Conservation (phyloP, 1,139 yeast species). For the Suhomyces anneliseae region DNA sequence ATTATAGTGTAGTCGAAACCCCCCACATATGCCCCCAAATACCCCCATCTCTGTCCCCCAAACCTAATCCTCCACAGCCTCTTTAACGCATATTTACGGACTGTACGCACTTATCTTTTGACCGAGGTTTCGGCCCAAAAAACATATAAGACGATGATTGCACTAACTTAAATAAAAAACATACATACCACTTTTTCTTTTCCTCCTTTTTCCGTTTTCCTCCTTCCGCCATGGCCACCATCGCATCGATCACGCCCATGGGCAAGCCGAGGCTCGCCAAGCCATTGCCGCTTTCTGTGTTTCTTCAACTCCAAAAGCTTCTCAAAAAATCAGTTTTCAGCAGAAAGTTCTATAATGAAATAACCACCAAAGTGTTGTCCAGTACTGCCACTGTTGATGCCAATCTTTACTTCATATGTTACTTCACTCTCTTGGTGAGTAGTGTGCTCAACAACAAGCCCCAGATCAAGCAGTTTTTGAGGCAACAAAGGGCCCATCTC, state of each 20-base stretch:
- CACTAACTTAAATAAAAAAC: too few relatives aligned
- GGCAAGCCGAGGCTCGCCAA: conserved; percentile 1
- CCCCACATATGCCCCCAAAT: too few relatives aligned
- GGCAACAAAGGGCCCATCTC: conserved; percentile 28
- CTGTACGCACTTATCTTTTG: too few relatives aligned
- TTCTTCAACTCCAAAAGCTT: conserved; percentile 21
- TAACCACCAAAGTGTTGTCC: conserved; percentile 41
- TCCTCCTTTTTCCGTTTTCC: too few relatives aligned
- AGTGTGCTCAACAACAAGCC: conserved; percentile 42
- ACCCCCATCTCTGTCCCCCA: too few relatives aligned
- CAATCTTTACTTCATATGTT: conserved; percentile 45
- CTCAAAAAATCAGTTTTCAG: conserved; percentile 25
- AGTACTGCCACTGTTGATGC: conserved; percentile 40
- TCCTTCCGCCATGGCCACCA: conserved; percentile 2
- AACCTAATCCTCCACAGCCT: too few relatives aligned
- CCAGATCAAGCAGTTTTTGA: conserved; percentile 31
- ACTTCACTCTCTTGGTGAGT: conserved; percentile 42
- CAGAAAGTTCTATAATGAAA: conserved; percentile 44
- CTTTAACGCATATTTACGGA: too few relatives aligned
- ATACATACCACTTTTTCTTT: too few relatives aligned
- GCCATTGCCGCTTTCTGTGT: conserved; percentile 15
- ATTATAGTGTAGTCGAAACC: too few relatives aligned
- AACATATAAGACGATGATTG: too few relatives aligned
- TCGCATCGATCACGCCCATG: conserved; percentile 10
- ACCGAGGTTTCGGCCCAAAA: too few relatives aligned